Conservation (phyloP, 345 rosid genomes). For the Salix koriyanagi region DNA sequence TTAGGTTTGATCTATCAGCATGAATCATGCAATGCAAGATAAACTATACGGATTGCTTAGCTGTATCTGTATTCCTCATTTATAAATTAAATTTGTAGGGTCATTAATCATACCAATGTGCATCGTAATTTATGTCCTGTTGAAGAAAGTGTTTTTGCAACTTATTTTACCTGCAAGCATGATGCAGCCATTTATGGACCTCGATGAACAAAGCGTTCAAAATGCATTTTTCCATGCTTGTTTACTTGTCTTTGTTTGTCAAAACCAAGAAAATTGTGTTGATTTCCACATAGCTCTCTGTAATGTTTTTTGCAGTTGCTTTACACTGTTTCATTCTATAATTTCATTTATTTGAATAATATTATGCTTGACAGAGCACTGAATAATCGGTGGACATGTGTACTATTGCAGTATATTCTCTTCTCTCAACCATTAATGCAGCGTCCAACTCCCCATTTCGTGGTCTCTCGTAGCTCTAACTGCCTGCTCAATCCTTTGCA, state of each 20-base stretch:
- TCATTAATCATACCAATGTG: neutral
- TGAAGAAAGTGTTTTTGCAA: neutral
- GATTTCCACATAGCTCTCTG: no score
- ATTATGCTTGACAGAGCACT: conserved; percentile 3
- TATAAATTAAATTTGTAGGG: conserved; percentile 16
- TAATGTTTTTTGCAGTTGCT: neutral
- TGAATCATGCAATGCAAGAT: conserved; percentile 7
- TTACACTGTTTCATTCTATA: conserved; percentile 5
- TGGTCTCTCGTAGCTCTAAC: neutral
- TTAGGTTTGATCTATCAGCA: neutral
- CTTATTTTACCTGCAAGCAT: neutral
- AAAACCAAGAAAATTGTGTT: no score
- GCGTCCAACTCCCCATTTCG: conserved; percentile 2
- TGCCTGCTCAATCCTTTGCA: conserved; percentile 37
- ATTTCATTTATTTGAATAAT: conserved; percentile 2
- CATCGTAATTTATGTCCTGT: conserved; percentile 2
- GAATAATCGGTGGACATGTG: neutral
- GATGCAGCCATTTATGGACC: no score
- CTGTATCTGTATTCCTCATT: conserved; percentile 1
- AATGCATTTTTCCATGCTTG: no score
- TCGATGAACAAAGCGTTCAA: no score
- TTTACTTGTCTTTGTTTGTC: no score
- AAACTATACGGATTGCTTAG: conserved; percentile 2
- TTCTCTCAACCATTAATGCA: neutral
- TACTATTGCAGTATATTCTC: neutral